These are phyloP conservation scores for Ceratocystis variospora DNA, from an alignment of 2,329 filamentous ascomycete species.

Conservation along the genomic window DNA sequence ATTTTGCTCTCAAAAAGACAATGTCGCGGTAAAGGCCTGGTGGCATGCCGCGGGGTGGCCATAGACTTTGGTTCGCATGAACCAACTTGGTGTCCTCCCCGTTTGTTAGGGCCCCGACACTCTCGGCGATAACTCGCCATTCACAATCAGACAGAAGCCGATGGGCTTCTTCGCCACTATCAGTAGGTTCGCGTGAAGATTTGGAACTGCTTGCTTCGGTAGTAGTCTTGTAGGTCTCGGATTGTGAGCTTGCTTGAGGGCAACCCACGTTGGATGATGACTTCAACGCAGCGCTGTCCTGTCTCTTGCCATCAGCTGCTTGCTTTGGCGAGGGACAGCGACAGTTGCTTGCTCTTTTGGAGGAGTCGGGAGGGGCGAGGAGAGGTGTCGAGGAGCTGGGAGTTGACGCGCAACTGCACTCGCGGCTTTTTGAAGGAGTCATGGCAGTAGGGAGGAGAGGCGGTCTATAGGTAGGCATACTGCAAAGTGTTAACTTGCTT, in stretches of 20 bases:
- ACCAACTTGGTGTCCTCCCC: constrained; percentile 30
- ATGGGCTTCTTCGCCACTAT: not conserved
- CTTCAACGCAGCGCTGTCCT: not conserved
- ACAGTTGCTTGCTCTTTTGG: not conserved
- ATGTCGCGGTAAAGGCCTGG: constrained; percentile 38
- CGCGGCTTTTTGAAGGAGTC: not conserved
- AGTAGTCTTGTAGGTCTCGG: no score
- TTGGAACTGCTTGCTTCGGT: no score
- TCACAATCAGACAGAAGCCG: constrained; percentile 15
- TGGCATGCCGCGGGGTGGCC: constrained; percentile 36
- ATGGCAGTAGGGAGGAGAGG: not conserved
- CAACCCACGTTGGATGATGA: not conserved
- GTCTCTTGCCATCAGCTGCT: not conserved
- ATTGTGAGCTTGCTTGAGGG: not conserved
- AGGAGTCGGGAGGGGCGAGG: not conserved
- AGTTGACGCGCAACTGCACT: not conserved
- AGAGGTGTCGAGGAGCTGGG: not conserved
- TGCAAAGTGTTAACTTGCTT: not conserved
- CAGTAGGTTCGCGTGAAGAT: not conserved
- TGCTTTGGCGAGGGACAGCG: not conserved
- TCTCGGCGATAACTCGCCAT: constrained; percentile 16
- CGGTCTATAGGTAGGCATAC: not conserved
- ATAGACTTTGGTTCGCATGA: constrained; percentile 31
- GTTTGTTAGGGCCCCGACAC: constrained; percentile 13
- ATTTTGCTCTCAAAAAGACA: constrained; percentile 32